Evolutionary conservation across 331 rosid species (phyloP), one percentile per base, ranked within the genome.

Genomic region (Ulmus americana): DNA sequence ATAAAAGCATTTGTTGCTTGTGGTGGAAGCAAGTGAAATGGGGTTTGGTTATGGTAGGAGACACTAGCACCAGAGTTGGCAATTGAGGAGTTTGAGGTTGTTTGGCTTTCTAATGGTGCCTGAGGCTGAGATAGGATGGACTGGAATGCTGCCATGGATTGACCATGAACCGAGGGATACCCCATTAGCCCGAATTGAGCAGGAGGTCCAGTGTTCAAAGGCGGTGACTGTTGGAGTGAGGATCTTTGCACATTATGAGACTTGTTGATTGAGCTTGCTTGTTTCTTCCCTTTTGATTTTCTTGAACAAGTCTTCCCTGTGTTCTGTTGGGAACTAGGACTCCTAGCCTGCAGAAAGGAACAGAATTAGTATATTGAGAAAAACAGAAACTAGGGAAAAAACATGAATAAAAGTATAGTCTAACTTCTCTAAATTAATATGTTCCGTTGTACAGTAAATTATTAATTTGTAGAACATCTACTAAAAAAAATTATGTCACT

Each of bases 231-330:
- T 64, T 69, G 68, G 16, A 67, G 45, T 69, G 77, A 54, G 16
- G 45, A 41, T 20, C 66, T 77, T 12, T 52, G 79, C 13, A 43
- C 46, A 55, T 57, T 58, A 5, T 73, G 75, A 62, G 73, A 69
- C 75, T 75, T 84, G 18, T 6, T 45, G 56, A 20, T 61, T 4
- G 70, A 53, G 77, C 56, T 80, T 49, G 58, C 8, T 16, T 55
- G 80, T 64, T 76, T 91, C 74, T 78, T 91, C 54, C 76, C 81
- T 69, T 40, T 80, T 47, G 84, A 54, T 84, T 82, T 91, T n/a
- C 68, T 57, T 16, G 82, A 51, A 66, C 40, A 18, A 7, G 70
- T 56, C 56, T 67, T 84, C 39, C 79, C 74, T 53, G 64, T 59
- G 18, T 62, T 56, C 58, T 64, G 82, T 47, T 82, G 65, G 54